Percentiles rank a stretch among this genome's conserved stretches.
phyloP scores from a whole-genome alignment of 2,329 filamentous ascomycete genomes.

The Fusarium sambucinum region DNA sequence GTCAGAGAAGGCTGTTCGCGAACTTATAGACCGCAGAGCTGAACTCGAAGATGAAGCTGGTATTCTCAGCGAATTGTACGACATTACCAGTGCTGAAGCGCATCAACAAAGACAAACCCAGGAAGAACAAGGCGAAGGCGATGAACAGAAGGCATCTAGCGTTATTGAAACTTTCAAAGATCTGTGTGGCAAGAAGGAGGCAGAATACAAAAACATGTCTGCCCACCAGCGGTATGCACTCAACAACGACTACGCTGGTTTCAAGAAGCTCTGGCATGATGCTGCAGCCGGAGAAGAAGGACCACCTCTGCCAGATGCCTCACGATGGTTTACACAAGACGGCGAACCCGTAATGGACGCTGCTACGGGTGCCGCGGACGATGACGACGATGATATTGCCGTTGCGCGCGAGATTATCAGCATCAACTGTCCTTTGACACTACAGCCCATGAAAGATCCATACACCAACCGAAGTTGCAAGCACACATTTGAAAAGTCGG shows the following conservation, averaged over 20 bases:
- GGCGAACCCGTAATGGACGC: constrained; percentile 58
- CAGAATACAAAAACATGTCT: constrained; percentile 58
- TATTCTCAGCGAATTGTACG: constrained; percentile 55
- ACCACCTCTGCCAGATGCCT: constrained; percentile 64
- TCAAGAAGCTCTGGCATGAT: constrained; percentile 70
- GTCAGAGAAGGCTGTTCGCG: constrained; percentile 61
- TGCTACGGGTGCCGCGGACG: constrained; percentile 51
- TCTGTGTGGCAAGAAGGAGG: constrained; percentile 53
- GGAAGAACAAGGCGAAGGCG: constrained; percentile 35
- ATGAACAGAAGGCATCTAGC: constrained; percentile 47
- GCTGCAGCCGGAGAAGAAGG: constrained; percentile 62
- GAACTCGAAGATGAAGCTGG: constrained; percentile 63
- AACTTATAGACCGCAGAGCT: constrained; percentile 62
- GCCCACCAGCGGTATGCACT: constrained; percentile 63
- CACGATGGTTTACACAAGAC: constrained; percentile 65
- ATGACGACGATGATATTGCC: constrained; percentile 76
- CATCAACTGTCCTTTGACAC: constrained; percentile 77
- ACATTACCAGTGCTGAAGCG: constrained; percentile 43
- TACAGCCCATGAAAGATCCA: constrained; percentile 73
- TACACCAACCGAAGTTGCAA: constrained; percentile 75
- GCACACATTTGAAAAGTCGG: constrained; percentile 77
- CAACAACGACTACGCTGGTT: constrained; percentile 70
- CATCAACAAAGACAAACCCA: constrained; percentile 21
- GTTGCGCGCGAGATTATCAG: constrained; percentile 73
- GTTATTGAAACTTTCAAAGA: constrained; percentile 52